Evolutionary conservation across 2,329 filamentous ascomycete genomes (phyloP).

Genomic region (Alternaria sp.): DNA sequence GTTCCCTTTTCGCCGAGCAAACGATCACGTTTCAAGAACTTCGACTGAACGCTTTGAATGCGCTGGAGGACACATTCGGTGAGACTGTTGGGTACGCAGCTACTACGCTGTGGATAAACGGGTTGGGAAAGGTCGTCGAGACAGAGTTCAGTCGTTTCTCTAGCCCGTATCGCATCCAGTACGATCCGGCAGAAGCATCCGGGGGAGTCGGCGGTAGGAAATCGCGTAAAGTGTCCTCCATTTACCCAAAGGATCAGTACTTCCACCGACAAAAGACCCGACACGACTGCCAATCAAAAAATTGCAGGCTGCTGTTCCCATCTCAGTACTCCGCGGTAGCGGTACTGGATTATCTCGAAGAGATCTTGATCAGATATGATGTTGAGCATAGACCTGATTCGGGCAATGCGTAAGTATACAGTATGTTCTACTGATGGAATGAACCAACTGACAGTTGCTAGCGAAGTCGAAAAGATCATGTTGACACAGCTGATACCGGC

Average conservation of each 20-base stretch:
- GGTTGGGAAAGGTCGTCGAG: neutral
- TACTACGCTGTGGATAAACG: neutral
- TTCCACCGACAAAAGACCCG: neutral
- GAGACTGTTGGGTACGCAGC: neutral
- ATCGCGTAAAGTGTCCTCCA: neutral
- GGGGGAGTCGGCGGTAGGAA: neutral
- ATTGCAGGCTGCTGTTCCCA: neutral
- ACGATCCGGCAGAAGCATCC: neutral
- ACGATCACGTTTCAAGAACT: neutral
- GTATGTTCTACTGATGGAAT: neutral
- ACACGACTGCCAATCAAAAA: neutral
- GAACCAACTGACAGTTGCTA: neutral
- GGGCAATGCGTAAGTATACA: neutral
- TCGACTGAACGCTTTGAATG: neutral
- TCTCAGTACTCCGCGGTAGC: neutral
- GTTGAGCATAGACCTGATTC: neutral
- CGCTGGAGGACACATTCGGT: neutral
- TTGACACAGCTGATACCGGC: neutral
- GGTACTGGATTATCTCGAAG: neutral
- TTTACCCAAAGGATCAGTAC: neutral
- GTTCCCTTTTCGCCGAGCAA: neutral
- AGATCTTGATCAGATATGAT: neutral
- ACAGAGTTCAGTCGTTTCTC: neutral
- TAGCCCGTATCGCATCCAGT: neutral
- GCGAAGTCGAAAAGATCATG: too few relatives aligned